These are phyloP conservation scores for Colletotrichum kahawae DNA, from an alignment of 2,329 filamentous ascomycete genomes.

Conservation along the genomic window DNA sequence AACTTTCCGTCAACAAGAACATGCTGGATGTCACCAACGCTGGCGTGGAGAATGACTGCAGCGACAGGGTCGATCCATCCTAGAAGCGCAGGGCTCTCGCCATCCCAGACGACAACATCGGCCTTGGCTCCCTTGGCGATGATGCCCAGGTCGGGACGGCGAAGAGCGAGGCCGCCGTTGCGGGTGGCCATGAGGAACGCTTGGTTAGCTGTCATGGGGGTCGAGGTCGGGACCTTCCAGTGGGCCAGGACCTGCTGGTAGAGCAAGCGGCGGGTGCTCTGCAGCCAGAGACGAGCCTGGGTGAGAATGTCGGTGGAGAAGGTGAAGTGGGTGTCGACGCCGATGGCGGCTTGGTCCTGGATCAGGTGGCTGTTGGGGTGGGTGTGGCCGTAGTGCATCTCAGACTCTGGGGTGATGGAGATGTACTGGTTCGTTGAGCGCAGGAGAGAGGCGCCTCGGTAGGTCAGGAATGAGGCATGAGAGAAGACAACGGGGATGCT, in stretches of 20 bases:
- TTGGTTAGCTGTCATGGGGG: slow-evolving; percentile 58
- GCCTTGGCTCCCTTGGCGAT: slow-evolving; percentile 56
- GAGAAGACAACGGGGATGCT: slow-evolving; percentile 56
- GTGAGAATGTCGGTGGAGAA: slow-evolving; percentile 55
- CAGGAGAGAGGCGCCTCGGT: slow-evolving; percentile 44
- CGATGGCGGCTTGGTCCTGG: slow-evolving; percentile 56
- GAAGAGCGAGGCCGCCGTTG: slow-evolving; percentile 55
- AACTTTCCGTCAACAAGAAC: slow-evolving; percentile 56
- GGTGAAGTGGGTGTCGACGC: slow-evolving; percentile 60
- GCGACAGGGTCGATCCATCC: slow-evolving; percentile 62
- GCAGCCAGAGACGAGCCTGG: slow-evolving; percentile 60
- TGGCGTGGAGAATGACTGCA: slow-evolving; percentile 60
- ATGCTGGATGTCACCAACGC: slow-evolving; percentile 54
- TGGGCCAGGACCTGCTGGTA: slow-evolving; percentile 42
- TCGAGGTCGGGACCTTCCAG: slow-evolving; percentile 49
- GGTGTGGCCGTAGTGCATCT: slow-evolving; percentile 62
- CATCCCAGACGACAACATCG: slow-evolving; percentile 59
- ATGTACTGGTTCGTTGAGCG: slow-evolving; percentile 56
- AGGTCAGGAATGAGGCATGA: slow-evolving; percentile 51
- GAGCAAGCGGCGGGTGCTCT: slow-evolving; percentile 43
- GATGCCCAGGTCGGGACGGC: slow-evolving; percentile 55
- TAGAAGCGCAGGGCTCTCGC: slow-evolving; percentile 50
- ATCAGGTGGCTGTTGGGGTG: slow-evolving; percentile 47
- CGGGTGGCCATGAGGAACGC: slow-evolving; percentile 61
- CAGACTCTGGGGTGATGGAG: slow-evolving; percentile 63